A percentile compares a stretch with the other conserved stretches of the same genome.
phyloP scores from a whole-genome alignment of 2,329 filamentous ascomycete genomes.

The Penicillium frequentans region DNA sequence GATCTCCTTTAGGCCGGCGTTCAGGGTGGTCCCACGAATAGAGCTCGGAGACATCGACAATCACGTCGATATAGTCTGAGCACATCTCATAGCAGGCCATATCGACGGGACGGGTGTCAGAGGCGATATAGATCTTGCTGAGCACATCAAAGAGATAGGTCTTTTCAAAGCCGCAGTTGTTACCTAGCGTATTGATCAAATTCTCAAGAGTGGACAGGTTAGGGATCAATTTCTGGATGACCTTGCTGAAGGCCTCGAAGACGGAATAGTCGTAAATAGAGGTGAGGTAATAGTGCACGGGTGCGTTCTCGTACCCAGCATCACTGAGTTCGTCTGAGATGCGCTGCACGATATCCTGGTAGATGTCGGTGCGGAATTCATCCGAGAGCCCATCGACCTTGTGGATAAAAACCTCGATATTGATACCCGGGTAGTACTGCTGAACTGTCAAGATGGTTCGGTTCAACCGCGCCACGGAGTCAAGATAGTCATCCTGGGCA shows the following conservation, averaged over 20 bases:
- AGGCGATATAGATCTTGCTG: conserved; percentile 98
- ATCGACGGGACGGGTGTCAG: conserved; percentile 87
- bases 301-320: conserved; percentile 87
- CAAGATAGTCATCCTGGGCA: conserved; percentile 95
- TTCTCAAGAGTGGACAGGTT: conserved; percentile 90
- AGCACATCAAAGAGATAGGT: conserved; percentile 97
- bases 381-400: conserved; percentile 98
- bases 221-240: conserved; percentile 96
- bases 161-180: conserved; percentile 93
- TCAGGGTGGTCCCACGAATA: conserved; percentile 70
- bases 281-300: conserved; percentile 92
- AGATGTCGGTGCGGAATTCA: conserved; percentile 93
- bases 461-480: conserved; percentile 84
- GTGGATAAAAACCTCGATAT: conserved; percentile 98
- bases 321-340: conserved; percentile 96
- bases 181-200: conserved; percentile 89
- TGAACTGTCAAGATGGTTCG: conserved; percentile 86
- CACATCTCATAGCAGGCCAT: conserved; percentile 98
- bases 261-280: conserved; percentile 99
- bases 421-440: conserved; percentile 85
- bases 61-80: conserved; percentile 97
- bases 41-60: conserved; percentile 93
- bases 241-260: conserved; percentile 97
- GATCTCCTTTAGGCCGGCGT: conserved; percentile 43
- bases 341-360: conserved; percentile 92